phyloP scores from a whole-genome alignment of 345 rosid genomes.

The Eucalyptus tenuipes region DNA sequence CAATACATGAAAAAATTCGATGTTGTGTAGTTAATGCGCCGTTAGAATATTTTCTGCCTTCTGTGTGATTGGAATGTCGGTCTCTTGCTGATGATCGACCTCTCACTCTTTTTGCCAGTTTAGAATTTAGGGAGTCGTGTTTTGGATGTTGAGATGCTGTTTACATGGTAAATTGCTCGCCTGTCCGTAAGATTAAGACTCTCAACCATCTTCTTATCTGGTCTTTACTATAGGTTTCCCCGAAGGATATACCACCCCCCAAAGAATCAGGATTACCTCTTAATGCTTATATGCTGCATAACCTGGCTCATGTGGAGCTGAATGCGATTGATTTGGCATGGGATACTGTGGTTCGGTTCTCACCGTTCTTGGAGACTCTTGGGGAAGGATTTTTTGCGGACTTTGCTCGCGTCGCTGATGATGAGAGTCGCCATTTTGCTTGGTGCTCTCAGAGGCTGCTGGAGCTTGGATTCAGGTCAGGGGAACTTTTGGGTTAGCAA shows the following conservation, averaged over 20 bases:
- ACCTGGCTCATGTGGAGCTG: constrained; percentile 89
- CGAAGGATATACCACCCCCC: constrained; percentile 62
- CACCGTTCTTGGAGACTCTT: constrained; percentile 44
- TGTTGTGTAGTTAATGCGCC: not conserved
- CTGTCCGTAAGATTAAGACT: not conserved
- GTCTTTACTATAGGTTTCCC: constrained; percentile 41
- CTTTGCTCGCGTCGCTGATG: constrained; percentile 94
- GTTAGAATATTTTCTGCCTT: not conserved
- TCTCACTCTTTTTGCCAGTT: not conserved
- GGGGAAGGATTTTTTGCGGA: constrained; percentile 79
- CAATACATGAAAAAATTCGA: not conserved
- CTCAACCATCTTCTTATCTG: not conserved
- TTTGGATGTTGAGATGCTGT: not conserved
- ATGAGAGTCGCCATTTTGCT: constrained; percentile 89
- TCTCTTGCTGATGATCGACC: not conserved
- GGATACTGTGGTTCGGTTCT: constrained; percentile 90
- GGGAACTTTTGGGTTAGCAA: not conserved
- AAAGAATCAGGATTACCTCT: constrained; percentile 68
- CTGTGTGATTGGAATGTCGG: not conserved
- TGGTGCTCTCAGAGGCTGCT: constrained; percentile 91
- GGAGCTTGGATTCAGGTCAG: constrained; percentile 86
- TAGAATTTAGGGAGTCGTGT: rapidly evolving
- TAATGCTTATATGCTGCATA: constrained; percentile 91
- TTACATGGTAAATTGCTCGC: not conserved
- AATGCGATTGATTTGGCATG: constrained; percentile 97